These are phyloP conservation scores for Aspergillus sp. DNA, from an alignment of 2,329 filamentous ascomycete genomes.

Conservation along the genomic window DNA sequence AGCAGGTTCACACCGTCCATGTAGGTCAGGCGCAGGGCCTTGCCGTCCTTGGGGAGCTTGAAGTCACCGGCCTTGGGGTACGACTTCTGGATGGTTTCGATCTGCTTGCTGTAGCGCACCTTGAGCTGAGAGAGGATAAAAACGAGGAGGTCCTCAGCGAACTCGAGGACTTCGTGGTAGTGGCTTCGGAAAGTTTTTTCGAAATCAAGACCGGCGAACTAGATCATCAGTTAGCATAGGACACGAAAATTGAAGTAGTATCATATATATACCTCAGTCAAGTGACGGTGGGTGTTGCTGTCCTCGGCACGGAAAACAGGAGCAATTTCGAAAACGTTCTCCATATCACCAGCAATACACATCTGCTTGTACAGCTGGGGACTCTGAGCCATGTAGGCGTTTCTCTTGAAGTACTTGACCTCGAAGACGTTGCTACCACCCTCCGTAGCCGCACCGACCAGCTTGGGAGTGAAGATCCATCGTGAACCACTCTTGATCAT, in stretches of 20 bases:
- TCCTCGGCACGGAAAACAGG: constrained; percentile 63
- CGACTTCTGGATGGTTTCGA: constrained; percentile 41
- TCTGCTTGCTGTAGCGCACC: constrained; percentile 38
- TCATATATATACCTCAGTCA: constrained; percentile 48
- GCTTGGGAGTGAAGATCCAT: constrained; percentile 80
- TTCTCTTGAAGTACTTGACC: constrained; percentile 79
- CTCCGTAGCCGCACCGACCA: constrained; percentile 85
- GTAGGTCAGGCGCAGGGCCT: constrained; percentile 44
- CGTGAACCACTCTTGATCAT: constrained; percentile 68
- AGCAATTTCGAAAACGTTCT: constrained; percentile 58
- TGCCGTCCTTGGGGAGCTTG: constrained; percentile 43
- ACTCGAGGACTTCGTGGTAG: constrained; percentile 46
- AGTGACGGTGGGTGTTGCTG: constrained; percentile 59
- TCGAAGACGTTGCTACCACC: constrained; percentile 89
- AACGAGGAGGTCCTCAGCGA: constrained; percentile 44
- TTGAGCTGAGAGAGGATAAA: constrained; percentile 44
- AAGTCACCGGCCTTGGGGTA: constrained; percentile 47
- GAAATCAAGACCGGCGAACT: constrained; percentile 49
- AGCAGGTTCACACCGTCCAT: constrained; percentile 44
- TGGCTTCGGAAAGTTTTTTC: constrained; percentile 45
- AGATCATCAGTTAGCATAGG: background rate
- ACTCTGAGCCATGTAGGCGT: constrained; percentile 62
- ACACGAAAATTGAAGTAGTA: too few relatives aligned
- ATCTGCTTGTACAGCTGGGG: constrained; percentile 64
- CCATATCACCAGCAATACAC: constrained; percentile 58